Evolutionary conservation across 2,329 filamentous ascomycete genomes (phyloP).

Genomic region (Alternaria conjuncta): DNA sequence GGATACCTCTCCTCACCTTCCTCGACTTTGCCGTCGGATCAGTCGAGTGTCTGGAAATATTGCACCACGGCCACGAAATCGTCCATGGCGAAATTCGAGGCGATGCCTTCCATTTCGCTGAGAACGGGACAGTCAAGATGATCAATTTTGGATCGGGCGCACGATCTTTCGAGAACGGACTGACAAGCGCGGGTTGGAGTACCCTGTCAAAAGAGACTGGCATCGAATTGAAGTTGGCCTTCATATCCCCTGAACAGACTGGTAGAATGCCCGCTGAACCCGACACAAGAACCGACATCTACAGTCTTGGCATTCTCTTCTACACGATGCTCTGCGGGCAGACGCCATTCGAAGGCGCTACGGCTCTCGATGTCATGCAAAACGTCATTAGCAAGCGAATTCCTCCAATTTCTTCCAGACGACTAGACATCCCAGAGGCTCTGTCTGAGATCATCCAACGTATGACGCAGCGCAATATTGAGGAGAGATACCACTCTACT

Average conservation of each 20-base stretch:
- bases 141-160: conserved; percentile 86
- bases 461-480: conserved; percentile 87
- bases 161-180: conserved; percentile 86
- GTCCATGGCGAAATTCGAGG: conserved; percentile 90
- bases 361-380: conserved; percentile 89
- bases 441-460: conserved; percentile 85
- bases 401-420: conserved; percentile 74
- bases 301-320: conserved; percentile 87
- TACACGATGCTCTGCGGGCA: conserved; percentile 76
- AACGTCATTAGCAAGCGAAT: conserved; percentile 82
- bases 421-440: conserved; percentile 84
- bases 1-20: conserved; percentile 76
- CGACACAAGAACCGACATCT: conserved; percentile 87
- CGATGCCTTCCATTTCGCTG: conserved; percentile 89
- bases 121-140: conserved; percentile 75
- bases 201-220: conserved; percentile 81
- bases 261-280: conserved; percentile 91
- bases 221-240: conserved; percentile 86
- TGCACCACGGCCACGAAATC: conserved; percentile 87
- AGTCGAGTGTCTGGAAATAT: conserved; percentile 81
- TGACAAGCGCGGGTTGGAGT: conserved; percentile 85
- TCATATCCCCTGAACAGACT: conserved; percentile 93
- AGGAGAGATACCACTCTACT: conserved; percentile 87
- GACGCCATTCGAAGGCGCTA: conserved; percentile 78
- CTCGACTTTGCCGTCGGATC: conserved; percentile 92